Base-by-base conservation (phyloP, 2,329 filamentous ascomycete genomes). In the Ophiocordyceps camponoti-floridani region DNA sequence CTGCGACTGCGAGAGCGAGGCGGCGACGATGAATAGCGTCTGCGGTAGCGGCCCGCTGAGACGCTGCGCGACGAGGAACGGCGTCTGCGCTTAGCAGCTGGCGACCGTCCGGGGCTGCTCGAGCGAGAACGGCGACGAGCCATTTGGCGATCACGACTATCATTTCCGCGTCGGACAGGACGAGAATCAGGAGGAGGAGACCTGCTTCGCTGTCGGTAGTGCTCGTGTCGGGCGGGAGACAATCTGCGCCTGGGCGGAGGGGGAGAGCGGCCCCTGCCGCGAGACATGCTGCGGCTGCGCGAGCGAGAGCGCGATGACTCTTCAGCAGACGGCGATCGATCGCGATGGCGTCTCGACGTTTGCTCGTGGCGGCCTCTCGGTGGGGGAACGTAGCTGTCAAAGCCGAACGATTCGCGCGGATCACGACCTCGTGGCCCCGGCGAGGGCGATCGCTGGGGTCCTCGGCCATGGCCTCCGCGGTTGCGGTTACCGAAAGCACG, bases 331-430 rank as follows among this genome's bases (percentile, higher is more conserved):
- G 58, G 60, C 3, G 68, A 69, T 6, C 53, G 56, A 26, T 47
- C 49, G 41, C 54, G 55, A 26, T 50, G 54, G 40, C 54, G 51
- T 41, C 51, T 51, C 40, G 42, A 37, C 5, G 42, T 31, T 26
- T 65, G 65, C 19, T 64, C 65, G 42, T 70, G 67, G 48, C 64
- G 62, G 23, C 57, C 56, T 8, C 58, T 58, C n/a, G 61, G 61
- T 41, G 66, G 62, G 2, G 73, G 73, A 33, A 73, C 63, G 47
- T 78, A 73, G 47, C 67, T 67, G 49, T 77, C 72, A 42, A 72
- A 65, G 11, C 61, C 62, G 43, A 64, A 68, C 11, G 61, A 58
- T 16, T 69, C 64, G 48, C 68, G 58, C 16, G 63, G 55, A 41
- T 65, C 65, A 28, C 65, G 62, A 31, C 60, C 58, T 45, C 66